Conservation (phyloP, 768 basidiomycete species). For the Austroboletus festivus region DNA sequence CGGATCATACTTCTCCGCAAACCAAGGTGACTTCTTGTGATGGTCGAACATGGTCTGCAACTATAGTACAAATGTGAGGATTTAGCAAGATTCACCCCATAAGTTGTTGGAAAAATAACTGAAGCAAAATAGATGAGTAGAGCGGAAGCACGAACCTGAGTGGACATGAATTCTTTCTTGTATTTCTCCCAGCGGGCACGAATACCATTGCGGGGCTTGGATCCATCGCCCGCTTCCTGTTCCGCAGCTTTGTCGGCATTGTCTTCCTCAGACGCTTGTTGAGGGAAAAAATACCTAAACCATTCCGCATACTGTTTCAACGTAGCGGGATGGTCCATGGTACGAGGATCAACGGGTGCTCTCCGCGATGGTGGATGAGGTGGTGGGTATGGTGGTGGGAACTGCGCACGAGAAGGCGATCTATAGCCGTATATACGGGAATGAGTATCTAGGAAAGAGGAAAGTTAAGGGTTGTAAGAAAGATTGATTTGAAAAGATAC, state of each 20-base stretch:
- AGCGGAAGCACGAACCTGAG: conserved; percentile 67
- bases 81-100: conserved; percentile 21
- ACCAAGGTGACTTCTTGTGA: conserved; percentile 95
- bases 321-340: conserved; percentile 76
- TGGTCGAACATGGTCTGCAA: conserved; percentile 94
- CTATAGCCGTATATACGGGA: conserved; percentile 63
- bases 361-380: conserved; percentile 52
- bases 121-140: conserved; percentile 7
- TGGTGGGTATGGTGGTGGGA: conserved; percentile 35
- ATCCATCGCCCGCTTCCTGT: conserved; percentile 76
- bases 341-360: conserved; percentile 74
- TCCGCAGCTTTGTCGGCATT: conserved; percentile 81
- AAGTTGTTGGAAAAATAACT: conserved; percentile 11
- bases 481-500: conserved; percentile 40
- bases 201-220: conserved; percentile 82
- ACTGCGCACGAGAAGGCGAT: conserved; percentile 61
- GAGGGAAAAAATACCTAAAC: conserved; percentile 75
- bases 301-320: conserved; percentile 86
- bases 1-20: conserved; percentile 92
- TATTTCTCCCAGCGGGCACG: conserved; percentile 88
- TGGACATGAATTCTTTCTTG: conserved; percentile 83
- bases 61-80: conserved; percentile 51
- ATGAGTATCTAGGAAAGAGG: conserved; percentile 50
- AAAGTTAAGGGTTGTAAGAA: conserved; percentile 5
- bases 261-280: conserved; percentile 79